Conservation (phyloP, 2,329 filamentous ascomycete genomes). For the Thelonectria olida region DNA sequence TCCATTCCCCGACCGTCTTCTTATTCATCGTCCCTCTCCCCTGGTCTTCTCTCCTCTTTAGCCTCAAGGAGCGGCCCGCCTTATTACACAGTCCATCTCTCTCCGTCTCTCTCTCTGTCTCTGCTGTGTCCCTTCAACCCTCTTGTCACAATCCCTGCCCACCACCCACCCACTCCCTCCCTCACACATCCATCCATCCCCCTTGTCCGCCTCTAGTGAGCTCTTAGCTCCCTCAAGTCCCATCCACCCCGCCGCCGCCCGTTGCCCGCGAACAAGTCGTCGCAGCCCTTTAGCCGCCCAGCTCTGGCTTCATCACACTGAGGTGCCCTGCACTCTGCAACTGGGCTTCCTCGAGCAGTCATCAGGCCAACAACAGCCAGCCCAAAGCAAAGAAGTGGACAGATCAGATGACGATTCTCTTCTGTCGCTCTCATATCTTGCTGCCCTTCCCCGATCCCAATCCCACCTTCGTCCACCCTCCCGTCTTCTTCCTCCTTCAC, state of each 20-base stretch:
- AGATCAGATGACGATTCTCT: slow-evolving; percentile 33
- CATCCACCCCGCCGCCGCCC: slow-evolving; percentile 20
- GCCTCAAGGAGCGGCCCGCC: slow-evolving; percentile 21
- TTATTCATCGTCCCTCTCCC: too few species aligned
- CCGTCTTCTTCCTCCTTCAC: slow-evolving; percentile 11
- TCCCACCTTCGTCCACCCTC: neutral
- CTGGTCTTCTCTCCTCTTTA: neutral
- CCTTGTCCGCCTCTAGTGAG: slow-evolving; percentile 1
- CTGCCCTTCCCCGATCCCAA: neutral
- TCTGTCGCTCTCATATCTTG: slow-evolving; percentile 11
- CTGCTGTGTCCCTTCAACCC: neutral
- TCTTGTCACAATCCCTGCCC: slow-evolving; percentile 6
- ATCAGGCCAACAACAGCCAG: slow-evolving; percentile 26
- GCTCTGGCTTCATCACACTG: slow-evolving; percentile 35
- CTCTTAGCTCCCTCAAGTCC: slow-evolving; percentile 10
- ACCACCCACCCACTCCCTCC: slow-evolving; percentile 4
- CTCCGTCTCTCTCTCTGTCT: neutral
- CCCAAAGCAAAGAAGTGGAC: slow-evolving; percentile 25
- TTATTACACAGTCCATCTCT: neutral
- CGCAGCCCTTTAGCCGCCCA: slow-evolving; percentile 37
- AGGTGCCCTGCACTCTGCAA: slow-evolving; percentile 12
- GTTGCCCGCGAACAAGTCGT: slow-evolving; percentile 25
- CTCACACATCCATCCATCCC: slow-evolving; percentile 5
- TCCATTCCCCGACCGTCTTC: too few species aligned
- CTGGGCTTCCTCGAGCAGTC: slow-evolving; percentile 12